Conservation (phyloP, 2,329 filamentous ascomycete genomes). For the Paecilomyces variotii region DNA sequence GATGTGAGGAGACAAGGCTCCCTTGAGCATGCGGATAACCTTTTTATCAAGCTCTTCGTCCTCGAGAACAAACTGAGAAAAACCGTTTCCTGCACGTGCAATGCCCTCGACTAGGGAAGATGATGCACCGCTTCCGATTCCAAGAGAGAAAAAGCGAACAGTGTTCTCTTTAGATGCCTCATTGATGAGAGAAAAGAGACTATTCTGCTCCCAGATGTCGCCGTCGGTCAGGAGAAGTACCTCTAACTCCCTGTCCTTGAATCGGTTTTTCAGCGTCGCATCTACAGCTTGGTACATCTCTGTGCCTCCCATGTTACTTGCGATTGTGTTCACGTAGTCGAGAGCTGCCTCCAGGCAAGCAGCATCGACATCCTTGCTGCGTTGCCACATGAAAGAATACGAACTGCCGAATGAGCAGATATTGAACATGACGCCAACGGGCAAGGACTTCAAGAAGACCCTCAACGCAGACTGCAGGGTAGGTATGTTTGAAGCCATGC, state of each 20-base stretch:
- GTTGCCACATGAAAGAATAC: slow-evolving; percentile 40
- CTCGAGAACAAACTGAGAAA: slow-evolving; percentile 54
- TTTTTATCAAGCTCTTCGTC: slow-evolving; percentile 61
- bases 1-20: slow-evolving; percentile 58
- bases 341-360: slow-evolving; percentile 38
- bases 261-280: slow-evolving; percentile 40
- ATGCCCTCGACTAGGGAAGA: slow-evolving; percentile 52
- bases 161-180: slow-evolving; percentile 32
- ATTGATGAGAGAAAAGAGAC: slow-evolving; percentile 43
- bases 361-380: slow-evolving; percentile 40
- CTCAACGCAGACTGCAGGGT: slow-evolving; percentile 44
- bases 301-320: slow-evolving; percentile 46
- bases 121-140: slow-evolving; percentile 48
- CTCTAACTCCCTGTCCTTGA: slow-evolving; percentile 41
- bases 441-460: slow-evolving; percentile 54
- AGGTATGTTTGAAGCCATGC: slow-evolving; percentile 43
- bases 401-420: slow-evolving; percentile 51
- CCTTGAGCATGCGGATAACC: slow-evolving; percentile 67
- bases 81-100: slow-evolving; percentile 51
- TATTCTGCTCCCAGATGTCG: slow-evolving; percentile 43
- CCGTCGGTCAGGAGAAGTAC: slow-evolving; percentile 52
- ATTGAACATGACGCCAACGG: slow-evolving; percentile 48
- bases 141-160: slow-evolving; percentile 48
- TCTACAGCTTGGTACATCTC: slow-evolving; percentile 43
- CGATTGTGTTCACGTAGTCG: slow-evolving; percentile 34